These are phyloP conservation scores for Tylopilus balloui DNA, from an alignment of 768 basidiomycete species.

Conservation along the genomic window DNA sequence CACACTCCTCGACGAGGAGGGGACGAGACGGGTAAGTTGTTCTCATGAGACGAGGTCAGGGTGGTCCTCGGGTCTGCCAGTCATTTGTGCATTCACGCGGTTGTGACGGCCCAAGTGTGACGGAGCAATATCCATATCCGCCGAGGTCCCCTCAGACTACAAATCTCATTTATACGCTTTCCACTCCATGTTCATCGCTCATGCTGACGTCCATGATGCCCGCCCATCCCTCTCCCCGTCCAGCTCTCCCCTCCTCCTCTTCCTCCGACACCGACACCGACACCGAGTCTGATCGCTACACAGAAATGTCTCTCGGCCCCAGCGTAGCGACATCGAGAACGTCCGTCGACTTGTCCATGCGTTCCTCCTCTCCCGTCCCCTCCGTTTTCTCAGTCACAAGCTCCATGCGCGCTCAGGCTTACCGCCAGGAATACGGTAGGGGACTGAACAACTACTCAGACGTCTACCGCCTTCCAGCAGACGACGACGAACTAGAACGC, in stretches of 20 bases:
- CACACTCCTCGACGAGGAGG: too few species aligned
- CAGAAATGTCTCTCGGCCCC: constrained; percentile 38
- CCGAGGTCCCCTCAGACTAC: constrained; percentile 21
- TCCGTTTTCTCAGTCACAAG: constrained; percentile 68
- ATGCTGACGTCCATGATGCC: constrained; percentile 17
- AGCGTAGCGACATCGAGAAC: constrained; percentile 49
- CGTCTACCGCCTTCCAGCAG: constrained; percentile 73
- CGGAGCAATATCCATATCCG: constrained; percentile 34
- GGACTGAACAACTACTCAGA: constrained; percentile 75
- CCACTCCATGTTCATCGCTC: not conserved
- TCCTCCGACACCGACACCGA: constrained; percentile 47
- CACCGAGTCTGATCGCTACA: constrained; percentile 40
- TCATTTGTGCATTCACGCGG: constrained; percentile 26
- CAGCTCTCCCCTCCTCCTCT: constrained; percentile 25
- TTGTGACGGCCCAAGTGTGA: constrained; percentile 23
- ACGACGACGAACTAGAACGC: constrained; percentile 69
- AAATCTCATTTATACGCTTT: constrained; percentile 24
- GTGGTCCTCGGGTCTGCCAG: constrained; percentile 24
- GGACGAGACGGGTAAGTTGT: too few species aligned
- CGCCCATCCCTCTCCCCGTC: constrained; percentile 2
- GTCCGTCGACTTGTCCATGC: constrained; percentile 56
- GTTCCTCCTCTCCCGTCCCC: constrained; percentile 60
- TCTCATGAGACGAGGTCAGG: too few species aligned
- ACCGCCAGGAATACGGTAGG: constrained; percentile 64
- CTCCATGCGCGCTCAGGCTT: constrained; percentile 54